Percentiles rank a stretch among this genome's conserved stretches.
These are phyloP conservation scores for Tricholoma furcatifolium DNA, from an alignment of 768 basidiomycete species.

Conservation along the genomic window DNA sequence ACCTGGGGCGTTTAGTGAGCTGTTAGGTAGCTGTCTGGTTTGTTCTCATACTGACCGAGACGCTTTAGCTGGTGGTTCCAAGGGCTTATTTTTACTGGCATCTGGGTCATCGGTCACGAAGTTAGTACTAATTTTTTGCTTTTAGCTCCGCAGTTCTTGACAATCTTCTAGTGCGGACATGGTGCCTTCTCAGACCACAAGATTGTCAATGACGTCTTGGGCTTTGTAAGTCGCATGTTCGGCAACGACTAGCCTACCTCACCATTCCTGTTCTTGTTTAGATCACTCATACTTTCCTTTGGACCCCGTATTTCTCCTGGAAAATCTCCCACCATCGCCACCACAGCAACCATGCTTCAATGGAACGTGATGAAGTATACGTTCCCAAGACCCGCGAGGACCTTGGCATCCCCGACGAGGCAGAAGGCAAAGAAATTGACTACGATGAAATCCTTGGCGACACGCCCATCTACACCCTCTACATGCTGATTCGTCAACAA, in stretches of 20 bases:
- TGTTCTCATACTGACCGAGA: not conserved
- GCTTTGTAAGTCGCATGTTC: conserved; percentile 40
- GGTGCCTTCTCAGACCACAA: conserved; percentile 52
- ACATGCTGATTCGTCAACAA: conserved; percentile 55
- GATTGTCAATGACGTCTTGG: conserved; percentile 46
- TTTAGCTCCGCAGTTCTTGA: conserved; percentile 1
- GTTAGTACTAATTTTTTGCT: conserved; percentile 22
- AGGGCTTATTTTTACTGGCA: conserved; percentile 55
- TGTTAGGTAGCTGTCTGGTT: not conserved
- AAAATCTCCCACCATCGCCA: conserved; percentile 54
- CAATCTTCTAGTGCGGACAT: conserved; percentile 47
- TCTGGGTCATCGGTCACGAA: conserved; percentile 63
- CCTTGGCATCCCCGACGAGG: conserved; percentile 45
- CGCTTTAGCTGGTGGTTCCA: conserved; percentile 63
- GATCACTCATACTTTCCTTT: conserved; percentile 45
- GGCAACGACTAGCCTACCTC: conserved; percentile 5
- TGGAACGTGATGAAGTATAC: conserved; percentile 58
- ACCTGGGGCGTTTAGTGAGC: conserved; percentile 50
- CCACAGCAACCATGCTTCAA: conserved; percentile 49
- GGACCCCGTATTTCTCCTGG: conserved; percentile 57
- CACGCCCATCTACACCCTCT: conserved; percentile 59
- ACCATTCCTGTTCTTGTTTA: conserved; percentile 15
- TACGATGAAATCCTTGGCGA: conserved; percentile 59
- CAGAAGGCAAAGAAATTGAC: conserved; percentile 32
- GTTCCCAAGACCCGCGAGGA: conserved; percentile 61